Base-by-base conservation (phyloP, 2,329 filamentous ascomycete species). In the Neonectria magnoliae region DNA sequence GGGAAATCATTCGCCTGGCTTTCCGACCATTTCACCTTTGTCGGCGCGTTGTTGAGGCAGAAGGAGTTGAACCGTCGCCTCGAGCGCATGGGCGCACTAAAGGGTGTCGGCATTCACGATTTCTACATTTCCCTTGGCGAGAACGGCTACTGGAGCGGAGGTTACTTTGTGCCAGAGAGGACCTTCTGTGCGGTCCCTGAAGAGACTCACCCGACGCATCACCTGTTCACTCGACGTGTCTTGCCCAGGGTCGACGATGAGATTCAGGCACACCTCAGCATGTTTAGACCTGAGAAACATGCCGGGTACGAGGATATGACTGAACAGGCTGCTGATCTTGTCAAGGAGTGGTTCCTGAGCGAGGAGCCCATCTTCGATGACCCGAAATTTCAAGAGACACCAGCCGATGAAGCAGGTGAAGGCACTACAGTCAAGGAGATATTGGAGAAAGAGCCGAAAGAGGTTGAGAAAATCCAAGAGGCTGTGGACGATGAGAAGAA, bases 21-120 rank as follows among this genome's bases (percentile, higher is more conserved):
- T 4, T 89, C 90, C 0, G 92, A 91, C 16, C 94, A 97, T 77
- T 87, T 97, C 56, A 92, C 93, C 38, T 97, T 97, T 73, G 91
- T 97, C 1, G 93, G 93, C 0, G 90, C 92, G 50, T 84, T 97
- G 2, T 86, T 93, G 69, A 90, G 91, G 57, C 88, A 89, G 16
- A 88, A 90, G 36, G 92, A 96, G 72, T 81, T 97, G 65, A 87
- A 86, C 60, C 84, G 86, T 47, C 85, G 94, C 16, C 81, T 97
- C 3, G 85, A 88, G 63, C 83, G 87, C 58, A 81, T 94, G 55
- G 85, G 86, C 0, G 77, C 83, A 2, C 82, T 91, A 1, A 85
- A 87, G 48, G 87, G 87, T 0, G 82, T 97, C 1, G 90, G 91
- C 0, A 89, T 93, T 69, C 86, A 87, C 18, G 91, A 95, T 73